Evolutionary conservation across 2,329 filamentous ascomycete genomes (phyloP).

Genomic region (Aspergillus candidus): DNA sequence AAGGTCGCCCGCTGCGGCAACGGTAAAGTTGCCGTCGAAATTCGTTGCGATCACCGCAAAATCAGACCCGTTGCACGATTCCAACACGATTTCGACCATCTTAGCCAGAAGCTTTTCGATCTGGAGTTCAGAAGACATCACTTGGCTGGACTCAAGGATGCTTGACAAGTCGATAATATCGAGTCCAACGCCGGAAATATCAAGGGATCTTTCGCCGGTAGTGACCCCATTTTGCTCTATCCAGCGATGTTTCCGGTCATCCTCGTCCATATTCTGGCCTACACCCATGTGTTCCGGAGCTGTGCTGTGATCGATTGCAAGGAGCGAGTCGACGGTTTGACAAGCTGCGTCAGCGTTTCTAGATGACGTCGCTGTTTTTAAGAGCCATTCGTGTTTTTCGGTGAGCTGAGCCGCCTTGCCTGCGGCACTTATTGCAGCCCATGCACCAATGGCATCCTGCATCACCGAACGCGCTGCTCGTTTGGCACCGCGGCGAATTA

Average conservation of each 20-base stretch:
- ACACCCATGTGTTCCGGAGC: slow-evolving; percentile 26
- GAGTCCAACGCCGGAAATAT: slow-evolving; percentile 38
- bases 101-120: slow-evolving; percentile 58
- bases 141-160: slow-evolving; percentile 59
- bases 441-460: slow-evolving; percentile 54
- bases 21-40: slow-evolving; percentile 53
- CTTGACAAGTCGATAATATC: slow-evolving; percentile 59
- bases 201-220: slow-evolving; percentile 33
- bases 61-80: slow-evolving; percentile 56
- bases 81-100: slow-evolving; percentile 59
- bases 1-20: slow-evolving; percentile 55
- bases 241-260: slow-evolving; percentile 38
- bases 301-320: slow-evolving; percentile 32
- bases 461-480: slow-evolving; percentile 54
- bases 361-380: slow-evolving; percentile 49
- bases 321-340: slow-evolving; percentile 51
- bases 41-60: slow-evolving; percentile 57
- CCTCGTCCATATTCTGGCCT: slow-evolving; percentile 31
- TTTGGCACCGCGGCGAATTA: slow-evolving; percentile 52
- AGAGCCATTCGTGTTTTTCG: slow-evolving; percentile 56
- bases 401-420: slow-evolving; percentile 55
- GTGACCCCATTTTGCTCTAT: slow-evolving; percentile 38
- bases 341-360: slow-evolving; percentile 50
- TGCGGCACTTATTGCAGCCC: slow-evolving; percentile 51
- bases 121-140: slow-evolving; percentile 59